phyloP scores from a whole-genome alignment of 176 grass and related monocot genomes.

The Areca catechu region DNA sequence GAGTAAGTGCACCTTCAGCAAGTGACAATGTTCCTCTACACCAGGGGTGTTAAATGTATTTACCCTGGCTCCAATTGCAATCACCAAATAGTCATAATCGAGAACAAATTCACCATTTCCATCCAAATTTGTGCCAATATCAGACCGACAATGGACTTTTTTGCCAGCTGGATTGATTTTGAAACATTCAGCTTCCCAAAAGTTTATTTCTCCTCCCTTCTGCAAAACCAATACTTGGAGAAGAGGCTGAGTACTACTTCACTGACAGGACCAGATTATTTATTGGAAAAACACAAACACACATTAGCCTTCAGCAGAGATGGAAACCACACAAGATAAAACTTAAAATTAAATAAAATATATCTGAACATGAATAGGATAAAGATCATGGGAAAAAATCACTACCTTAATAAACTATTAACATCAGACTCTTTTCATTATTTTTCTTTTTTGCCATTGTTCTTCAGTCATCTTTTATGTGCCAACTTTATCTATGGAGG shows the following conservation, averaged over 20 bases:
- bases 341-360: not conserved
- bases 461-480: too few species aligned
- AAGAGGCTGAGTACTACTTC: not conserved
- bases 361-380: too few species aligned
- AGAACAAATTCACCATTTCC: slow-evolving; percentile 75
- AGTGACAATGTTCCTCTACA: slow-evolving; percentile 78
- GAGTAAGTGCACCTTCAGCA: slow-evolving; percentile 61
- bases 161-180: slow-evolving; percentile 74
- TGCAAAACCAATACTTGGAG: slow-evolving; percentile 16
- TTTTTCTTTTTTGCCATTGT: too few species aligned
- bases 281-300: not conserved
- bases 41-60: slow-evolving; percentile 97
- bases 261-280: slow-evolving; percentile 2
- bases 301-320: not conserved
- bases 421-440: too few species aligned
- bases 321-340: not conserved
- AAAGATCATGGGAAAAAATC: too few species aligned
- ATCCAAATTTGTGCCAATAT: slow-evolving; percentile 69
- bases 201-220: slow-evolving; percentile 81
- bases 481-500: too few species aligned
- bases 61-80: slow-evolving; percentile 63
- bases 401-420: too few species aligned
- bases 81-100: slow-evolving; percentile 81
- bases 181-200: slow-evolving; percentile 93
- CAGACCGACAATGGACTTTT: slow-evolving; percentile 64